Evolutionary conservation across 345 rosid genomes (phyloP).

Genomic region (Eutrema heterophyllum): DNA sequence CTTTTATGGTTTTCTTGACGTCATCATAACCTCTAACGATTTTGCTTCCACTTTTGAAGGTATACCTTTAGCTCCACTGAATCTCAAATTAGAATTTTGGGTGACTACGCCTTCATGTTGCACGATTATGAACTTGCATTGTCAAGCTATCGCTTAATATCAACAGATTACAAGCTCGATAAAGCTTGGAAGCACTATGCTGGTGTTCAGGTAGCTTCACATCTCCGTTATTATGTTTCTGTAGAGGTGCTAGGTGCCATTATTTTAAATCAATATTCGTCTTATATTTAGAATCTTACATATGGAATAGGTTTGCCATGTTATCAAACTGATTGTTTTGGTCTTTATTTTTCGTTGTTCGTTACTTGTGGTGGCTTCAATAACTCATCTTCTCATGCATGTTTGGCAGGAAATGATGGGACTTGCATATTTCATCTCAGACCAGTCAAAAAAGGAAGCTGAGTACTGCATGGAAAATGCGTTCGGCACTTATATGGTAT

Average conservation of each 20-base stretch:
- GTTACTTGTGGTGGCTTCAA: slow-evolving; percentile 9
- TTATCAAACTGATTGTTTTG: background rate
- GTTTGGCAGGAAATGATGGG: slow-evolving; percentile 95
- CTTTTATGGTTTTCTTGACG: slow-evolving; percentile 13
- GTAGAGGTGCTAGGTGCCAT: slow-evolving; percentile 6
- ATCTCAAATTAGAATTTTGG: slow-evolving; percentile 92
- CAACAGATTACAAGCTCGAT: slow-evolving; percentile 96
- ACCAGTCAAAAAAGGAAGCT: slow-evolving; percentile 92
- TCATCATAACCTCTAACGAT: slow-evolving; percentile 11
- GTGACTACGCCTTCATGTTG: slow-evolving; percentile 97
- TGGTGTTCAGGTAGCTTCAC: slow-evolving; percentile 79
- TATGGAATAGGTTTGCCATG: background rate
- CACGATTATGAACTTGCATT: slow-evolving; percentile 94
- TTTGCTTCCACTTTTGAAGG: slow-evolving; percentile 47
- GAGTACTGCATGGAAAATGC: slow-evolving; percentile 99
- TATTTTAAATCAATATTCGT: background rate
- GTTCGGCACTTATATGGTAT: slow-evolving; percentile 78
- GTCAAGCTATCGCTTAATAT: slow-evolving; percentile 88
- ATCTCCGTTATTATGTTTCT: slow-evolving; percentile 13
- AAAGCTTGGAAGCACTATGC: slow-evolving; percentile 99
- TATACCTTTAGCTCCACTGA: slow-evolving; percentile 86
- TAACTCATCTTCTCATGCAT: slow-evolving; percentile 20
- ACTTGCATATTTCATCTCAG: slow-evolving; percentile 82
- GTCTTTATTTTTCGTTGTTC: background rate
- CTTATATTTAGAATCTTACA: background rate